phyloP scores from a whole-genome alignment of 2,329 filamentous ascomycete species.

The Alternaria postmessia region DNA sequence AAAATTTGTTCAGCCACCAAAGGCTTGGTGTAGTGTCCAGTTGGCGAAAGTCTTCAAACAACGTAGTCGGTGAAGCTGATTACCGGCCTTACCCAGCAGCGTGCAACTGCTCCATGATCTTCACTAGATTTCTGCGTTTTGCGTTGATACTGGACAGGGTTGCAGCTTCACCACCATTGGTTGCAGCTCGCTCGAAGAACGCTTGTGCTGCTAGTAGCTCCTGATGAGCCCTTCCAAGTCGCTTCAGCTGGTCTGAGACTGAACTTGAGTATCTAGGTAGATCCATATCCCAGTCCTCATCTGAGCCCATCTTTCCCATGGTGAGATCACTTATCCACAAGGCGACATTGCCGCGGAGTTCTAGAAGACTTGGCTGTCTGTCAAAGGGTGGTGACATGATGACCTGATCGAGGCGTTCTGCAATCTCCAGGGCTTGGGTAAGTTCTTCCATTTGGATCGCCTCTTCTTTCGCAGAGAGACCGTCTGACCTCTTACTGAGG shows the following conservation, averaged over 20 bases:
- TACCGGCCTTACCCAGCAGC: neutral
- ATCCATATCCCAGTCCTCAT: constrained; percentile 29
- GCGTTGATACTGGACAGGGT: constrained; percentile 28
- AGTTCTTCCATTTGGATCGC: constrained; percentile 62
- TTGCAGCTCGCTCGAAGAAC: constrained; percentile 34
- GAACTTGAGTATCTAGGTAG: constrained; percentile 5
- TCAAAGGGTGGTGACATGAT: constrained; percentile 75
- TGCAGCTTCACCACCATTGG: constrained; percentile 28
- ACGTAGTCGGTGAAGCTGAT: neutral
- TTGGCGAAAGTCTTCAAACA: neutral
- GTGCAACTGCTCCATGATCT: constrained; percentile 4
- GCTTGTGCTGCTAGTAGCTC: constrained; percentile 34
- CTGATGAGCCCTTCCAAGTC: constrained; percentile 25
- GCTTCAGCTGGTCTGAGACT: constrained; percentile 18
- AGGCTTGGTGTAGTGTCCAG: neutral
- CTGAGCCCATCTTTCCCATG: constrained; percentile 41
- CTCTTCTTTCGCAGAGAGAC: constrained; percentile 28
- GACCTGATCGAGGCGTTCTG: constrained; percentile 73
- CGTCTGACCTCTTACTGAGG: constrained; percentile 14
- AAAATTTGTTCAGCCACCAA: neutral
- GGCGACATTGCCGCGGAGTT: constrained; percentile 75
- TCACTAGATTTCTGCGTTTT: constrained; percentile 17
- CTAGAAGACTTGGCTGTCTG: constrained; percentile 70
- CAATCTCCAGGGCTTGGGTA: constrained; percentile 68
- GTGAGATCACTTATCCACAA: constrained; percentile 78